phyloP scores from a whole-genome alignment of 495 filamentous ascomycete genomes.

The Platismatia glauca region DNA sequence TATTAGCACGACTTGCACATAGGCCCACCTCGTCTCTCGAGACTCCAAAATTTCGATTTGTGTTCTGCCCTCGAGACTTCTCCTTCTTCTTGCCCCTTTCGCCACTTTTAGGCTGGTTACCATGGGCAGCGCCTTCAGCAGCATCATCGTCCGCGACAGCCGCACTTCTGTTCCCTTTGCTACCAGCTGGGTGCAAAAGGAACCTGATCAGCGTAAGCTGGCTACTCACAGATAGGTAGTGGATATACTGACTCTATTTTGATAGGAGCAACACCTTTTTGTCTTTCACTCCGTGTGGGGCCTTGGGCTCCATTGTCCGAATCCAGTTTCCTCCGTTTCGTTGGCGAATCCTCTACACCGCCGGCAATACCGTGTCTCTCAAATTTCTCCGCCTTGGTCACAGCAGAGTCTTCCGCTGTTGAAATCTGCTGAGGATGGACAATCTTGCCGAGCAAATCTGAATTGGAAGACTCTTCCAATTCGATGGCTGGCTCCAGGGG shows the following conservation, averaged over 20 bases:
- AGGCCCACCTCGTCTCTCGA: conserved; percentile 70
- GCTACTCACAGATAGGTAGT: conserved; percentile 4
- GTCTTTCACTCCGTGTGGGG: conserved; percentile 34
- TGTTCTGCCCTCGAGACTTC: conserved; percentile 76
- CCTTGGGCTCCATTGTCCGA: conserved; percentile 25
- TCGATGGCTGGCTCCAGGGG: conserved; percentile 18
- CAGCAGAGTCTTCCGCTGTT: conserved; percentile 26
- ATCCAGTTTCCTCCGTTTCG: conserved; percentile 53
- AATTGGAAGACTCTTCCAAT: conserved; percentile 6
- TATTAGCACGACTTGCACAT: conserved; percentile 58
- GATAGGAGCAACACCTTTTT: conserved; percentile 68
- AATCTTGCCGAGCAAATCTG: conserved; percentile 10
- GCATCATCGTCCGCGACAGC: conserved; percentile 51
- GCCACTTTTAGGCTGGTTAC: conserved; percentile 30
- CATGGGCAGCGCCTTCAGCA: conserved; percentile 52
- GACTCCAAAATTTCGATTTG: conserved; percentile 69
- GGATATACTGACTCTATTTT: conserved; percentile 65
- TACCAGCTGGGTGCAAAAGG: conserved; percentile 36
- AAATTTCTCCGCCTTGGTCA: conserved; percentile 29
- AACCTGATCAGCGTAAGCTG: conserved; percentile 39
- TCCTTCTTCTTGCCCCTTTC: conserved; percentile 53
- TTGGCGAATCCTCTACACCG: conserved; percentile 37
- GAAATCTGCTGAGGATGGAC: conserved; percentile 23
- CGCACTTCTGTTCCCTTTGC: conserved; percentile 12
- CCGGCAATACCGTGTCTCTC: conserved; percentile 25